Conservation (phyloP, 2,329 filamentous ascomycete genomes). For the Seiridium cupressi region DNA sequence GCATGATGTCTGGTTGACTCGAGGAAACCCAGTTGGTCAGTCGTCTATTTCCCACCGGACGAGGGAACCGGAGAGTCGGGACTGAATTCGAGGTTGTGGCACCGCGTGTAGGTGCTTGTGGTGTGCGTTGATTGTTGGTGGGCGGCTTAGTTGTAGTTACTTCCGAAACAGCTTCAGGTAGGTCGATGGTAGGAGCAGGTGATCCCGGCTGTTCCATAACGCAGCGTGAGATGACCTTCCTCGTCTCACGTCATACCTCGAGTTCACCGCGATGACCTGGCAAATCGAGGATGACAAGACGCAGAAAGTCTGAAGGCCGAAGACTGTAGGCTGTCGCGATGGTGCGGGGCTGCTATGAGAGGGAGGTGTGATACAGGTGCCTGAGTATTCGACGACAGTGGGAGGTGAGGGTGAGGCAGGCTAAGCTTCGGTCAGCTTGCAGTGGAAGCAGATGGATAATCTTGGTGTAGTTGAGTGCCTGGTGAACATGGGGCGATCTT, state of each 20-base stretch:
- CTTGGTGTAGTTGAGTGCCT: not conserved
- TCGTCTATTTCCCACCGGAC: constrained; percentile 51
- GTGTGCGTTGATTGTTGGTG: constrained; percentile 26
- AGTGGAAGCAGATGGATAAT: not conserved
- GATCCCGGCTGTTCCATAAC: constrained; percentile 49
- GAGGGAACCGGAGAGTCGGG: constrained; percentile 55
- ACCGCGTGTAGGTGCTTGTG: constrained; percentile 11
- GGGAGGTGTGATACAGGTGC: not conserved
- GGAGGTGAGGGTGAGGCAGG: too few species aligned
- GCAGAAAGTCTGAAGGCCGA: constrained; percentile 8
- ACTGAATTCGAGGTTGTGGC: constrained; percentile 32
- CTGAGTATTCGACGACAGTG: not conserved
- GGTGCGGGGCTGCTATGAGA: constrained; percentile 7
- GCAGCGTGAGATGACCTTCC: constrained; percentile 34
- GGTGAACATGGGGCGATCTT: not conserved
- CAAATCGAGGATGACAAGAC: constrained; percentile 26
- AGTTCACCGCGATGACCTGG: constrained; percentile 21
- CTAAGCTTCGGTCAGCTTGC: too few species aligned
- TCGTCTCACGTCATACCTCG: constrained; percentile 35
- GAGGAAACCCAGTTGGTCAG: constrained; percentile 60
- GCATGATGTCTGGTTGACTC: constrained; percentile 58
- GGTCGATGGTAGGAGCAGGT: constrained; percentile 21
- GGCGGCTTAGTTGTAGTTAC: constrained; percentile 13
- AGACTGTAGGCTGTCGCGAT: not conserved
- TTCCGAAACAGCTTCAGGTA: constrained; percentile 22